phyloP scores from a whole-genome alignment of 2,329 filamentous ascomycete genomes.

The Scorias spongiosa region DNA sequence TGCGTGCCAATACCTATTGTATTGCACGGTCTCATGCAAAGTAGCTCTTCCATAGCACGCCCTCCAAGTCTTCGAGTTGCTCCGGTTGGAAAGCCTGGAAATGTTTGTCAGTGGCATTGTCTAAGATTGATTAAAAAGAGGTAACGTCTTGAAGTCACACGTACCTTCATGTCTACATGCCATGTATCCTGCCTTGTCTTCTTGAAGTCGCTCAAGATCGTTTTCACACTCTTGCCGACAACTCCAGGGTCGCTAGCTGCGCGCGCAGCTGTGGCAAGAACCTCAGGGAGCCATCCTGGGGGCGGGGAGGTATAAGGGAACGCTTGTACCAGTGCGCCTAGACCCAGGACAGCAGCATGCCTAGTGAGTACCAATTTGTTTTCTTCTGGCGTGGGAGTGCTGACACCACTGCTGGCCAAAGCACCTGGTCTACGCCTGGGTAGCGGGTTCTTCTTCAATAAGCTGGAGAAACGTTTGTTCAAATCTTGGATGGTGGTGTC shows the following conservation, averaged over 20 bases:
- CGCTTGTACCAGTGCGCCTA: constrained; percentile 82
- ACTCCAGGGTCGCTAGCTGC: constrained; percentile 81
- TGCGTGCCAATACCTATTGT: too few relatives aligned
- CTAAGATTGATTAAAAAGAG: constrained; percentile 4
- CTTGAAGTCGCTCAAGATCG: constrained; percentile 91
- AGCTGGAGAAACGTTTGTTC: constrained; percentile 61
- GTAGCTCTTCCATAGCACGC: constrained; percentile 98
- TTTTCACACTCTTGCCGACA: constrained; percentile 91
- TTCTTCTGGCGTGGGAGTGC: constrained; percentile 53
- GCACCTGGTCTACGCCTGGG: constrained; percentile 41
- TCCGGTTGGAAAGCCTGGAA: constrained; percentile 66
- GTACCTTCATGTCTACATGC: constrained; percentile 93
- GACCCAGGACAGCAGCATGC: constrained; percentile 80
- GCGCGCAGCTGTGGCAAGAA: constrained; percentile 68
- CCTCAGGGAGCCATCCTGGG: constrained; percentile 83
- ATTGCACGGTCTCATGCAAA: constrained; percentile 39
- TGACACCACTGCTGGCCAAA: constrained; percentile 32
- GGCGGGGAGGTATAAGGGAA: constrained; percentile 94
- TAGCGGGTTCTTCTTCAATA: constrained; percentile 71
- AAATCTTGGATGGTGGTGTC: constrained; percentile 61
- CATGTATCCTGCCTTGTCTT: constrained; percentile 98
- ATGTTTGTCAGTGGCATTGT: constrained; percentile 3
- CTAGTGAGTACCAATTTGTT: constrained; percentile 67
- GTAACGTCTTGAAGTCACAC: constrained; percentile 12
- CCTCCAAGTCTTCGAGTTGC: constrained; percentile 86